Evolutionary conservation across 352 stramenopile species (phyloP), one percentile per base, ranked within the genome.

Genomic region (Pythium sukuiense): DNA sequence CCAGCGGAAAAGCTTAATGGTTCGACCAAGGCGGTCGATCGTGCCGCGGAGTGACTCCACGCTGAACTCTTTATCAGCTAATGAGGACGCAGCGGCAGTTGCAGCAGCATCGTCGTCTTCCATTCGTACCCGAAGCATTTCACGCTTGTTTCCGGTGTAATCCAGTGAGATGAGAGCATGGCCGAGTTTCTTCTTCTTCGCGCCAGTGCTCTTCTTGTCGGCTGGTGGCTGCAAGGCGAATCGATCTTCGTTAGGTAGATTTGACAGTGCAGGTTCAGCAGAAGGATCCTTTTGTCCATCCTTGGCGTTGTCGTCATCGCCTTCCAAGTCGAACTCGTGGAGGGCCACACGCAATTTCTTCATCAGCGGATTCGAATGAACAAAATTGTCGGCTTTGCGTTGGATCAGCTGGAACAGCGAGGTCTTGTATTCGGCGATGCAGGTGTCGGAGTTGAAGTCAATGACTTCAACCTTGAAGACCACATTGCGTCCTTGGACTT

Each of bases 401-500:
- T 96, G 87, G 7, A 92, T 76, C 50, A 96, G 67, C 66, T 96
- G 76, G 54, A 93, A 96, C 4, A 96, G 74, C 16, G 81, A 80
- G n/a, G 90, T 76, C 7, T 63, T 72, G 55, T 93, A 60, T 46
- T 90, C 83, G 20, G 79, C 84, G 37, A 94, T 88, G 54, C 72
- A 84, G 41, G 80, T 70, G 54, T 96, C 84, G 1, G 84, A 86
- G 55, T 83, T 93, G 61, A 96, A 93, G 64, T 96, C 87, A 30
- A 96, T 89, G 18, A 92, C 77, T 55, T 96, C 83, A 29, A 96
- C 76, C 6, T 73, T 77, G 39, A 96, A 83, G 5, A 35, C 59
- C 6, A 79, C 79, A 59, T 92, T 87, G 9, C 81, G 78, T 26
- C 81, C 72, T 13, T 74, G 70, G 20, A 88, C 77, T 26, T 88